Conservation (phyloP, 352 stramenopile genomes). For the Phytophthora sp. region DNA sequence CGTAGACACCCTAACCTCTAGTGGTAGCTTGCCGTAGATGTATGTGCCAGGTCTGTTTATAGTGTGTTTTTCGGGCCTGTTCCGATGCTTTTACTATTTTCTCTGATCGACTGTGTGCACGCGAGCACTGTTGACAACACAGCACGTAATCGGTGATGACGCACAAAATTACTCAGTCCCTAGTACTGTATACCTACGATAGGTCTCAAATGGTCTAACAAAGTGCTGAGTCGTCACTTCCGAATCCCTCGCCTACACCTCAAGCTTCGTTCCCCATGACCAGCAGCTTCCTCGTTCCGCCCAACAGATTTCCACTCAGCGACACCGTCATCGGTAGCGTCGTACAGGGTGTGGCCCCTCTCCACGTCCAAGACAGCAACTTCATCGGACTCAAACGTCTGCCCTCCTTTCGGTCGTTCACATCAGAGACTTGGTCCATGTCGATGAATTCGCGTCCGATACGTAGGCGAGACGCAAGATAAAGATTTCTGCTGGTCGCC, state of each 20-base stretch:
- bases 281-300: slow-evolving; percentile 16
- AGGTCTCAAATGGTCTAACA: background rate
- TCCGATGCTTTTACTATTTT: too few species aligned
- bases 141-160: slow-evolving; percentile 10
- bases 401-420: background rate
- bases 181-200: background rate
- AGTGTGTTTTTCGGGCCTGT: too few species aligned
- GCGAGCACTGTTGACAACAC: background rate
- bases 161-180: slow-evolving; percentile 1
- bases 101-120: background rate
- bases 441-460: background rate
- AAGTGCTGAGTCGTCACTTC: slow-evolving; percentile 13
- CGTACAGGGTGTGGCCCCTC: slow-evolving; percentile 1
- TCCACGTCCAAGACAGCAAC: slow-evolving; percentile 2
- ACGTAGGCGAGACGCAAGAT: background rate
- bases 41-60: too few species aligned
- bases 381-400: slow-evolving; percentile 2
- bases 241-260: background rate
- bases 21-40: too few species aligned
- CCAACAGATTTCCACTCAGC: slow-evolving; percentile 4
- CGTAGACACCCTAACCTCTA: too few species aligned
- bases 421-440: background rate
- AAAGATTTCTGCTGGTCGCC: slow-evolving; percentile 13
- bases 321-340: slow-evolving; percentile 15
- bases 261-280: background rate